These are phyloP conservation scores for Coccinonectria pachysandricola DNA, from an alignment of 2,329 filamentous ascomycete genomes.

Conservation along the genomic window DNA sequence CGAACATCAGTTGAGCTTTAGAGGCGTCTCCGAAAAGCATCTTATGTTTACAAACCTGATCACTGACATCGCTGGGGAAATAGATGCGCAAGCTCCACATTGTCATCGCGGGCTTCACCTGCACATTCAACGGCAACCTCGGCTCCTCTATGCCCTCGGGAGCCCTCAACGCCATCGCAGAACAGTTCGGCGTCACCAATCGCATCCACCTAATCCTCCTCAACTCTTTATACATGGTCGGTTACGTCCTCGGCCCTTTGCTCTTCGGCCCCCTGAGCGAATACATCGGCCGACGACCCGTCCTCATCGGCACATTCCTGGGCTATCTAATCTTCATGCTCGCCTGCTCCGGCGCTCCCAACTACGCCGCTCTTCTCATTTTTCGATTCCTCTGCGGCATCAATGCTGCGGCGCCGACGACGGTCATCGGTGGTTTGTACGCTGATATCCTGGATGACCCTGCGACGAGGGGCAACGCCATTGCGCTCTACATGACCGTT, in stretches of 20 bases:
- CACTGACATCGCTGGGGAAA: too few relatives aligned
- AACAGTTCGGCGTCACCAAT: constrained; percentile 17
- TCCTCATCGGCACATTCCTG: constrained; percentile 23
- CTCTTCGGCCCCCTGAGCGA: constrained; percentile 26
- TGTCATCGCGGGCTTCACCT: constrained; percentile 25
- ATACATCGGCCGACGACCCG: constrained; percentile 23
- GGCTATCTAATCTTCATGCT: constrained; percentile 25
- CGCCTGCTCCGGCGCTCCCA: constrained; percentile 29
- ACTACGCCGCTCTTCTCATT: constrained; percentile 32
- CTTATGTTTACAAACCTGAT: too few relatives aligned
- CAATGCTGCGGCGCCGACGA: constrained; percentile 24
- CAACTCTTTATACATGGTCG: constrained; percentile 27
- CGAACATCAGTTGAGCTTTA: too few relatives aligned
- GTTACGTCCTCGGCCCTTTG: constrained; percentile 25
- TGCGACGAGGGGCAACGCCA: constrained; percentile 21
- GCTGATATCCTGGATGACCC: constrained; percentile 24
- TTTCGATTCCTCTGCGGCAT: constrained; percentile 27
- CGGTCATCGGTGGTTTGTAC: constrained; percentile 24
- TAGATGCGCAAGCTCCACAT: constrained; percentile 24
- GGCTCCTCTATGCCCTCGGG: constrained; percentile 27
- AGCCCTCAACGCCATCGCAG: constrained; percentile 24
- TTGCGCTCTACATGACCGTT: constrained; percentile 25
- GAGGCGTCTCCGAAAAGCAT: too few relatives aligned
- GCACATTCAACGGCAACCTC: constrained; percentile 27
- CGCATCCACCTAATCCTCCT: constrained; percentile 21